A percentile compares a stretch with the other conserved stretches of the same genome.
phyloP scores from a whole-genome alignment of 129 eudicot species.

The Logfia minima region DNA sequence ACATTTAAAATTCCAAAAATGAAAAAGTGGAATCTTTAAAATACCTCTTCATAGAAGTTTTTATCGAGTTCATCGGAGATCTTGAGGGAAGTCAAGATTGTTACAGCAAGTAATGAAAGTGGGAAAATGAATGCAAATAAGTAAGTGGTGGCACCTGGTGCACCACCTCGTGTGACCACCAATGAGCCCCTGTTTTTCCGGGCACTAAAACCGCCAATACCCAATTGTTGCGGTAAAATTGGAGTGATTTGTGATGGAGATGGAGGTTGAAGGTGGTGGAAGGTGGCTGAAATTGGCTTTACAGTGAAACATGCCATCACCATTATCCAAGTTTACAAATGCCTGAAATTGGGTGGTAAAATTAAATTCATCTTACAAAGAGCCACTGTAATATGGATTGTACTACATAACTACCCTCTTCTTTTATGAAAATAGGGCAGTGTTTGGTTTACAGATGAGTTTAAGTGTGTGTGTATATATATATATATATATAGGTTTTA shows the following conservation, averaged over 20 bases:
- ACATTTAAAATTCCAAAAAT: neutral
- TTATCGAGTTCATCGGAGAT: constrained; percentile 78
- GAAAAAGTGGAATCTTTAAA: neutral
- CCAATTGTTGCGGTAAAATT: neutral
- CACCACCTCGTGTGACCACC: constrained; percentile 58
- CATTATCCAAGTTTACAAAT: too few relatives aligned
- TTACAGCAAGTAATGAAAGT: constrained; percentile 67
- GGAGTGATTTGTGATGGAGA: constrained; percentile 12
- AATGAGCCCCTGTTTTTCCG: constrained; percentile 46
- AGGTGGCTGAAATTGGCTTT: neutral
- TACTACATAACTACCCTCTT: too few relatives aligned
- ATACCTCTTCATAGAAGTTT: constrained; percentile 79
- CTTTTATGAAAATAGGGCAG: too few relatives aligned
- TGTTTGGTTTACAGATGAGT: too few relatives aligned
- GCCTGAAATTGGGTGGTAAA: too few relatives aligned
- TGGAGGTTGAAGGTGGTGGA: constrained; percentile 29
- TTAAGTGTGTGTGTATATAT: too few relatives aligned
- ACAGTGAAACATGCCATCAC: too few relatives aligned
- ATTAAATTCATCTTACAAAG: too few relatives aligned
- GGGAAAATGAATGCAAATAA: constrained; percentile 81
- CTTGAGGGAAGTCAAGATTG: constrained; percentile 54
- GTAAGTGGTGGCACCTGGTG: constrained; percentile 57
- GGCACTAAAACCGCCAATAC: neutral
- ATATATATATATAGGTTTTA: too few relatives aligned
- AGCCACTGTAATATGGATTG: too few relatives aligned